A percentile compares a stretch with the other conserved stretches of the same genome.
These are phyloP conservation scores for Thalia dealbata DNA, from an alignment of 176 grass and related monocot species.

Conservation along the genomic window DNA sequence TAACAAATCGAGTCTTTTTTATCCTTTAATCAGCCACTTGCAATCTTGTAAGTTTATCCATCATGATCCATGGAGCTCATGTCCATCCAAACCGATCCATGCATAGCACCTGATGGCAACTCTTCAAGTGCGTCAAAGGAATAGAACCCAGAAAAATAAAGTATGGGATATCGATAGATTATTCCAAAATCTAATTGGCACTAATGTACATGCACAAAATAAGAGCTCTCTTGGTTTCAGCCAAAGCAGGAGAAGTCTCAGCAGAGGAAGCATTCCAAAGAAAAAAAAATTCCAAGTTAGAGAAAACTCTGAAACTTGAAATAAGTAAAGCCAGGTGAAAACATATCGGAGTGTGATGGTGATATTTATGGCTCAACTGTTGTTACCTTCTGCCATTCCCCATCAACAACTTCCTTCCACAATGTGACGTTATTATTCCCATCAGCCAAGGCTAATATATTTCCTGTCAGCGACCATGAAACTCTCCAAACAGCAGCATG, in stretches of 20 bases:
- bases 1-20: too few species aligned
- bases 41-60: background rate
- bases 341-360: background rate
- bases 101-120: background rate
- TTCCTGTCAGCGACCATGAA: background rate
- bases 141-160: background rate
- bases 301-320: background rate
- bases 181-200: background rate
- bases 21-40: background rate
- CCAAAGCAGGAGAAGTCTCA: background rate
- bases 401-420: constrained; percentile 4
- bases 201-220: background rate
- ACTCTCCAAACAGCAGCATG: background rate
- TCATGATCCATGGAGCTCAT: too few species aligned
- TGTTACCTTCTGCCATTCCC: background rate
- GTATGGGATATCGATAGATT: background rate
- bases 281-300: background rate
- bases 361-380: background rate
- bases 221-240: background rate
- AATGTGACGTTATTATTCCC: background rate
- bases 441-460: background rate
- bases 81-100: background rate
- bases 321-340: background rate
- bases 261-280: background rate
- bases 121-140: background rate